Conservation (phyloP, 2,329 filamentous ascomycete genomes). For the Parastagonospora avenae region DNA sequence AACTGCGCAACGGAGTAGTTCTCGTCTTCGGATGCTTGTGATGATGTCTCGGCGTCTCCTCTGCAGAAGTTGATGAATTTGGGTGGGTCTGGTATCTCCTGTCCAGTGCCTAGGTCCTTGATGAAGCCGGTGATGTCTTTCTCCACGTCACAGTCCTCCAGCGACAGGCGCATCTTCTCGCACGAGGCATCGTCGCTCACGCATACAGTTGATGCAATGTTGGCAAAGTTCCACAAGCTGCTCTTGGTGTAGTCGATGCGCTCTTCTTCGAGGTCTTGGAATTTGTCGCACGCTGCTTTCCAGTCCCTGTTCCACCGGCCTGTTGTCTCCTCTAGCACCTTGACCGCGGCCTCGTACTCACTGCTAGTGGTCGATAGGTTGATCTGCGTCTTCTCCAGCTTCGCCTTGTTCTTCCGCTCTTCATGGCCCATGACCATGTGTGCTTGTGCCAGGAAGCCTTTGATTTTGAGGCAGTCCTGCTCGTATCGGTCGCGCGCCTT, state of each 20-base stretch:
- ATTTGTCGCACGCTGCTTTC: constrained; percentile 97
- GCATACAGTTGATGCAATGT: constrained; percentile 95
- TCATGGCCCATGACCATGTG: constrained; percentile 99
- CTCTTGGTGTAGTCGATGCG: constrained; percentile 96
- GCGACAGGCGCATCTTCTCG: constrained; percentile 90
- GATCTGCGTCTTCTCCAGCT: constrained; percentile 97
- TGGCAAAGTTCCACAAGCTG: constrained; percentile 97
- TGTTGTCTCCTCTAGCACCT: constrained; percentile 92
- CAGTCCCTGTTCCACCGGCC: constrained; percentile 96
- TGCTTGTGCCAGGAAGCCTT: constrained; percentile 95
- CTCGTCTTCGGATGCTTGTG: constrained; percentile 83
- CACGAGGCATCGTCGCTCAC: constrained; percentile 93
- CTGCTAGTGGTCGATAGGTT: constrained; percentile 88
- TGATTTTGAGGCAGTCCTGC: constrained; percentile 97
- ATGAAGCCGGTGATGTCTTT: constrained; percentile 93
- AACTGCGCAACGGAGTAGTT: constrained; percentile 96
- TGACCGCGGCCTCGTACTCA: constrained; percentile 93
- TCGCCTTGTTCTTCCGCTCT: constrained; percentile 97
- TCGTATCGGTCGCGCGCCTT: constrained; percentile 97
- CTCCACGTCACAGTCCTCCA: constrained; percentile 96
- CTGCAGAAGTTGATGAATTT: constrained; percentile 99
- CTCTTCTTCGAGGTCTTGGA: constrained; percentile 98
- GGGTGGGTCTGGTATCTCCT: constrained; percentile 95
- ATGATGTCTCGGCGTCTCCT: constrained; percentile 81
- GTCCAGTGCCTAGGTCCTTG: constrained; percentile 83